Percentiles rank a stretch among this genome's conserved stretches.
Conservation (phyloP, 208 protist species). For the Novymonas esmeraldas region DNA sequence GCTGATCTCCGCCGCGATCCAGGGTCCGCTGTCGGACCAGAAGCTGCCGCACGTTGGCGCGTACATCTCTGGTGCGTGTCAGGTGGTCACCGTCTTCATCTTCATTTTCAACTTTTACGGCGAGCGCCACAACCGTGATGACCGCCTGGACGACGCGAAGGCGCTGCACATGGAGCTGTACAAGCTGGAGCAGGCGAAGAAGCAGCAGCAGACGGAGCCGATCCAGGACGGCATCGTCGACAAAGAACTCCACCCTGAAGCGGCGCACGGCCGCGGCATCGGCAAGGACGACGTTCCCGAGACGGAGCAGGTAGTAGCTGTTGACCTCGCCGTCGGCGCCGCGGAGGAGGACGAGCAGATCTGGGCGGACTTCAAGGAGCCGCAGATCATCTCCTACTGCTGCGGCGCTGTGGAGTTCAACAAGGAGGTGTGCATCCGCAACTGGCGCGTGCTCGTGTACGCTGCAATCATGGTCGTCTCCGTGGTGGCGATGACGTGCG, state of each 20-base stretch:
- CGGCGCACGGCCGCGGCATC: too few species aligned
- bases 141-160: conserved; percentile 49
- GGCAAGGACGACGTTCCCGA: too few species aligned
- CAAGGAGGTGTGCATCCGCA: conserved; percentile 20
- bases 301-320: too few species aligned
- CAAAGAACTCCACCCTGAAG: too few species aligned
- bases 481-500: conserved; percentile 17
- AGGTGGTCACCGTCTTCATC: conserved; percentile 51
- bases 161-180: too few species aligned
- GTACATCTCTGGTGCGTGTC: conserved; percentile 45
- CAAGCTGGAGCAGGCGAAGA: too few species aligned
- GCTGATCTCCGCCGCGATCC: conserved; percentile 40
- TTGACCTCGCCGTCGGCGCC: neutral
- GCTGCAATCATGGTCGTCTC: conserved; percentile 26
- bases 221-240: too few species aligned
- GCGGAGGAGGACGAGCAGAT: conserved; percentile 9
- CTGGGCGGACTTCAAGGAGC: conserved; percentile 16
- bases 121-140: conserved; percentile 48
- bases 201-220: conserved; percentile 12
- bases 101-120: conserved; percentile 70
- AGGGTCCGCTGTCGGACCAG: conserved; percentile 57
- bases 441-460: conserved; percentile 34
- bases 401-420: conserved; percentile 25
- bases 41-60: conserved; percentile 40
- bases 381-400: conserved; percentile 10